These are phyloP conservation scores for Begonia masoniana DNA, from an alignment of 306 rosid species.

Conservation along the genomic window DNA sequence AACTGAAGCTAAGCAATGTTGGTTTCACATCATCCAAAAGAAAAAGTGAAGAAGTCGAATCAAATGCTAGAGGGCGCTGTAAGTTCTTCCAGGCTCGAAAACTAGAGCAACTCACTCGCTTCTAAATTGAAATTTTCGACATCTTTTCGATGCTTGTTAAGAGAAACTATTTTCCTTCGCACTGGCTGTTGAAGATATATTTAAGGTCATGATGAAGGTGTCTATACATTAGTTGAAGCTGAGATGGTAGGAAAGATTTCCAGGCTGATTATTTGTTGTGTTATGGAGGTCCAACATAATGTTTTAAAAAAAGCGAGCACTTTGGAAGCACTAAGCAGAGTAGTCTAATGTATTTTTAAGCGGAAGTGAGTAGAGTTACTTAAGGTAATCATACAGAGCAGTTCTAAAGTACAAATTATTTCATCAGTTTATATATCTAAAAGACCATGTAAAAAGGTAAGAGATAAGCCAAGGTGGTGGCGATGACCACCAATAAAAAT, in stretches of 20 bases:
- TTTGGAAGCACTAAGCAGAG: too few species aligned
- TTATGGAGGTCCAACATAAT: too few species aligned
- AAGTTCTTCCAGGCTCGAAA: constrained; percentile 78
- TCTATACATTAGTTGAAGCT: too few species aligned
- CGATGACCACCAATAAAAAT: constrained; percentile 15
- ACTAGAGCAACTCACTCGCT: constrained; percentile 53
- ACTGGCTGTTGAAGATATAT: too few species aligned
- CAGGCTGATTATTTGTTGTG: too few species aligned
- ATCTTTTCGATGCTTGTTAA: too few species aligned
- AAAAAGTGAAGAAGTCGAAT: constrained; percentile 81
- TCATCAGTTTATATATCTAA: background rate
- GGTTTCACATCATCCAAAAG: constrained; percentile 64
- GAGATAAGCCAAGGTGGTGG: constrained; percentile 21
- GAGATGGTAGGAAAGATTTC: too few species aligned
- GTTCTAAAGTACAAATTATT: background rate
- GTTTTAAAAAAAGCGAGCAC: too few species aligned
- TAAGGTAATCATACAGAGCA: background rate
- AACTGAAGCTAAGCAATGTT: constrained; percentile 53
- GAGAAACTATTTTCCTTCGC: too few species aligned
- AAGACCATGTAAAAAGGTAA: constrained; percentile 12
- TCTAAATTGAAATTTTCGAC: constrained; percentile 15
- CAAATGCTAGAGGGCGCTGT: constrained; percentile 75
- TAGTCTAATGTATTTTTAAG: too few species aligned
- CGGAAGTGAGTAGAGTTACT: too few species aligned
- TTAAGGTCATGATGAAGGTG: too few species aligned